A percentile compares a stretch with the other conserved stretches of the same genome.
phyloP scores from a whole-genome alignment of 129 eudicot genomes.

The Escallonia rubra region DNA sequence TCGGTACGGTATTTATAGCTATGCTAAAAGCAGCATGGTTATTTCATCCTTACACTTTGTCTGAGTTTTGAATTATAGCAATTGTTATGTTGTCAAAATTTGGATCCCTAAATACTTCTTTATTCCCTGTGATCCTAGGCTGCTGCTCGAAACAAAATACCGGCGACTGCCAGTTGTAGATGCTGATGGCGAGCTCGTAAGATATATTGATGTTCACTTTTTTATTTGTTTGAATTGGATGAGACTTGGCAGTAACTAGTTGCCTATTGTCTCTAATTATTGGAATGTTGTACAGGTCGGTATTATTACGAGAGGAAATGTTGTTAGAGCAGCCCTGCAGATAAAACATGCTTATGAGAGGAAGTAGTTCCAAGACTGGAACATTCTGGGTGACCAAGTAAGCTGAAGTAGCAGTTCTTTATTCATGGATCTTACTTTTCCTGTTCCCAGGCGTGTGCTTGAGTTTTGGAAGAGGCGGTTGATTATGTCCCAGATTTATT shows the following conservation, averaged over 20 bases:
- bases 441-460: no score
- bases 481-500: no score
- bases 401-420: no score
- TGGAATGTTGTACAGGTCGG: conserved; percentile 50
- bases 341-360: conserved; percentile 51
- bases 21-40: no score
- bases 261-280: conserved; percentile 6
- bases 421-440: no score
- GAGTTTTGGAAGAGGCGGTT: no score
- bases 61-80: neutral
- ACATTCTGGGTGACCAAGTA: neutral
- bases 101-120: neutral
- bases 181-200: conserved; percentile 75
- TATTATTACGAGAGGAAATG: conserved; percentile 77
- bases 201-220: neutral
- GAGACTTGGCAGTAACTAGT: conserved; percentile 1
- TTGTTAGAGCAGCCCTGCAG: conserved; percentile 81
- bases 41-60: no score
- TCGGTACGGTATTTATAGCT: no score
- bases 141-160: conserved; percentile 77
- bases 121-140: conserved; percentile 29
- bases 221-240: neutral
- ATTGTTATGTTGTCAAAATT: neutral
- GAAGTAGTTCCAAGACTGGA: conserved; percentile 25
- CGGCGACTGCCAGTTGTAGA: conserved; percentile 84